phyloP scores from a whole-genome alignment of 352 stramenopile genomes.

The Hyaloperonospora brassicae region DNA sequence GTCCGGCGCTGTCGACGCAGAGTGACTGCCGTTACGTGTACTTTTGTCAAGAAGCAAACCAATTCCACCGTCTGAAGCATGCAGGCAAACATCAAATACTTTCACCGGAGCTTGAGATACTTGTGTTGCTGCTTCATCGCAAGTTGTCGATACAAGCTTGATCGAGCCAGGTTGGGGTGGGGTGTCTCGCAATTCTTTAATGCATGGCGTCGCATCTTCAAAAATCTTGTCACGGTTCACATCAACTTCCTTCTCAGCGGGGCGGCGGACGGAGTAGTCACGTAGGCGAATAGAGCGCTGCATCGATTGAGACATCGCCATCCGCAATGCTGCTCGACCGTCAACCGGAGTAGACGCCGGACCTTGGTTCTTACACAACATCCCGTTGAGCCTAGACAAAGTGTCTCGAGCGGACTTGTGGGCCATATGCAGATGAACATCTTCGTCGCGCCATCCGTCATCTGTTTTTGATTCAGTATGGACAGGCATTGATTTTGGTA shows the following conservation, averaged over 20 bases:
- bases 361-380: conserved; percentile 37
- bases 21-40: background rate
- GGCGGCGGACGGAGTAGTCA: conserved; percentile 44
- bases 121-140: conserved; percentile 4
- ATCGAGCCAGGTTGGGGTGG: background rate
- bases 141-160: background rate
- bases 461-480: conserved; percentile 8
- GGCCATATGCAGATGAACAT: conserved; percentile 43
- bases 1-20: background rate
- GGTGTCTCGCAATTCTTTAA: conserved; percentile 7
- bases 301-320: conserved; percentile 60
- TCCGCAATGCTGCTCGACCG: conserved; percentile 21
- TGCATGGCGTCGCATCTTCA: conserved; percentile 26
- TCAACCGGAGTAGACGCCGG: conserved; percentile 20
- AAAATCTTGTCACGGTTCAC: conserved; percentile 69
- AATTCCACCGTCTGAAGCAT: conserved; percentile 62
- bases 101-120: conserved; percentile 21
- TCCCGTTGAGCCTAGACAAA: conserved; percentile 51
- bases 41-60: conserved; percentile 51
- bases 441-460: conserved; percentile 38
- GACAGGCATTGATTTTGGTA: conserved; percentile 24
- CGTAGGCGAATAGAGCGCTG: conserved; percentile 41
- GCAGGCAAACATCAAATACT: conserved; percentile 49
- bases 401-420: conserved; percentile 59
- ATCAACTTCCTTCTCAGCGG: conserved; percentile 28